A percentile compares a stretch with the other conserved stretches of the same genome.
Conservation (phyloP, 345 rosid species). For the Citrus trifoliata region DNA sequence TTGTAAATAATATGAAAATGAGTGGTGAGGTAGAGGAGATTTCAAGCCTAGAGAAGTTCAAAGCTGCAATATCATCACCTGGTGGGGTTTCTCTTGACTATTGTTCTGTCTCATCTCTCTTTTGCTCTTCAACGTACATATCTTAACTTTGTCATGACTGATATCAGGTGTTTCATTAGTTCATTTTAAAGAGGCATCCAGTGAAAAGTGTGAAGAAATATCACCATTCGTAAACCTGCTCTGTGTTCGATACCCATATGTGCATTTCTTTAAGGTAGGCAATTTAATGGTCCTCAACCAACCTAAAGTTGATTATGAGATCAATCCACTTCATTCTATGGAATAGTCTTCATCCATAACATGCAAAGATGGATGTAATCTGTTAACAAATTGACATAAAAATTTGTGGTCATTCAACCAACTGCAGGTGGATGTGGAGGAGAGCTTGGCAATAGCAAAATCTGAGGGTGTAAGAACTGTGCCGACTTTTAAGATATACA, state of each 20-base stretch:
- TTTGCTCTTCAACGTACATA: not conserved
- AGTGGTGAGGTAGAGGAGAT: slow-evolving; percentile 67
- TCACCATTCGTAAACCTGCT: slow-evolving; percentile 35
- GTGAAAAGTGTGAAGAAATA: slow-evolving; percentile 34
- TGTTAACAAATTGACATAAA: not conserved
- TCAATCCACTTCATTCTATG: not conserved
- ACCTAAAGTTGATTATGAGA: not conserved
- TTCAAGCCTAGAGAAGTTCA: slow-evolving; percentile 52
- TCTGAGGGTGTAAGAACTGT: slow-evolving; percentile 64
- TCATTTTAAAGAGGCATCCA: slow-evolving; percentile 28
- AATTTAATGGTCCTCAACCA: not conserved
- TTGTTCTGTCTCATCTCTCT: not conserved
- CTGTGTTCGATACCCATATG: slow-evolving; percentile 36
- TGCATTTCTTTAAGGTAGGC: slow-evolving; percentile 36
- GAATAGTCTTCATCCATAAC: not conserved
- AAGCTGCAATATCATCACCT: slow-evolving; percentile 51
- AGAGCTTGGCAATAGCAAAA: slow-evolving; percentile 52
- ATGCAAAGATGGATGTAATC: not conserved
- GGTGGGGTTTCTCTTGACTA: slow-evolving; percentile 35
- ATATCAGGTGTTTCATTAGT: slow-evolving; percentile 41
- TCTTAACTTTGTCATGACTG: not conserved
- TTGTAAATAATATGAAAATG: slow-evolving; percentile 36
- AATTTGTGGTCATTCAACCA: not conserved
- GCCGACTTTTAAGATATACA: slow-evolving; percentile 79
- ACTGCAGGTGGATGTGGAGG: slow-evolving; percentile 67